phyloP scores from a whole-genome alignment of 2,329 filamentous ascomycete genomes.

The Aphanoascus verrucosus region DNA sequence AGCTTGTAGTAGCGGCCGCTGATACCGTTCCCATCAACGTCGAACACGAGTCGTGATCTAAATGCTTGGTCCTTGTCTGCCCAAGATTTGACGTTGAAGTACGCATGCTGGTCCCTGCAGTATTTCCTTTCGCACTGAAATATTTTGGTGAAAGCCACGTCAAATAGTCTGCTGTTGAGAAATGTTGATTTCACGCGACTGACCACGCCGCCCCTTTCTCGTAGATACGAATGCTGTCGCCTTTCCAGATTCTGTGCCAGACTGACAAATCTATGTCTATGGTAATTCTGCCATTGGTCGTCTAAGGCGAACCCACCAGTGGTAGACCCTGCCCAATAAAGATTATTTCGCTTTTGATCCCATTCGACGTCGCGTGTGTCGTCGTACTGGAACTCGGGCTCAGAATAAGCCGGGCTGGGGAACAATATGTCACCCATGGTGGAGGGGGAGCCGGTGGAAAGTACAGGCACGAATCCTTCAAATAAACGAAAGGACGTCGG shows the following conservation, averaged over 20 bases:
- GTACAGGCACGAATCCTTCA: constrained; percentile 19
- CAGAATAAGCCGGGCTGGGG: constrained; percentile 42
- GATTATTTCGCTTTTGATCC: constrained; percentile 40
- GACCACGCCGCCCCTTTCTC: background rate
- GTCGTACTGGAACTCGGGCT: constrained; percentile 35
- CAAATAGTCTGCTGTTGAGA: constrained; percentile 13
- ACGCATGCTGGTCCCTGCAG: constrained; percentile 14
- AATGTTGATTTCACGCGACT: constrained; percentile 8
- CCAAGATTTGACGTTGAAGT: constrained; percentile 15
- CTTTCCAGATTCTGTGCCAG: constrained; percentile 15
- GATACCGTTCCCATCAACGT: constrained; percentile 21
- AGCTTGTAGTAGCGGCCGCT: constrained; percentile 20
- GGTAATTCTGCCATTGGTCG: constrained; percentile 14
- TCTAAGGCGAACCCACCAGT: constrained; percentile 37
- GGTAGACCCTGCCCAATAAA: constrained; percentile 50
- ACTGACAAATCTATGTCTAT: constrained; percentile 18
- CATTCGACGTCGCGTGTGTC: constrained; percentile 36
- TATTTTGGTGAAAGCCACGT: constrained; percentile 17
- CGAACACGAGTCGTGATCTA: constrained; percentile 16
- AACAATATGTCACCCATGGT: constrained; percentile 39
- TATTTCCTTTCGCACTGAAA: constrained; percentile 14
- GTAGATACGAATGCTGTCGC: constrained; percentile 9
- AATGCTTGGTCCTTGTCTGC: constrained; percentile 15
- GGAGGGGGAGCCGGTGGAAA: constrained; percentile 19
- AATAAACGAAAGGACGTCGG: constrained; percentile 15